phyloP scores from a whole-genome alignment of 2,329 filamentous ascomycete species.

The Alternaria solani region DNA sequence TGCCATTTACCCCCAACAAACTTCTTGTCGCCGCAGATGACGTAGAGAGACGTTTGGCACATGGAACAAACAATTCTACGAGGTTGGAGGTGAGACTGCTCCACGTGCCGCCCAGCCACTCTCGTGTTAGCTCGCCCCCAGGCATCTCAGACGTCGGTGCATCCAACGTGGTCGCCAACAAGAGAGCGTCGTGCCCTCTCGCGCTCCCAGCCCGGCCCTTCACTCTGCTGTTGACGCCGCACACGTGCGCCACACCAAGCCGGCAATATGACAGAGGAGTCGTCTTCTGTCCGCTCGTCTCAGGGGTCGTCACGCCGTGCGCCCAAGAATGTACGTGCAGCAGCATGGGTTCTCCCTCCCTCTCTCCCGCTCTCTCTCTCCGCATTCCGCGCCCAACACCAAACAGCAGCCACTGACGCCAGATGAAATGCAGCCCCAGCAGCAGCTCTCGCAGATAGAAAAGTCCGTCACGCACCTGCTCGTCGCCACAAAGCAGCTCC shows the following conservation, averaged over 20 bases:
- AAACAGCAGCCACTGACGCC: slow-evolving; percentile 26
- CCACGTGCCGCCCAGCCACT: slow-evolving; percentile 26
- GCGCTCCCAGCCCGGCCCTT: slow-evolving; percentile 22
- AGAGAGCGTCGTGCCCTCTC: slow-evolving; percentile 23
- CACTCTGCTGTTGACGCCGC: slow-evolving; percentile 24
- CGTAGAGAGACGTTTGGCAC: neutral
- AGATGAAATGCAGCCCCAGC: slow-evolving; percentile 63
- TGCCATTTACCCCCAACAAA: neutral
- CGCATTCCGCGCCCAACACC: slow-evolving; percentile 15
- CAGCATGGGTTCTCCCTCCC: neutral
- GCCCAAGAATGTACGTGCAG: slow-evolving; percentile 49
- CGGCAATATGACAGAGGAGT: slow-evolving; percentile 37
- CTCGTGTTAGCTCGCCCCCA: slow-evolving; percentile 16
- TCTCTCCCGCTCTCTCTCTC: slow-evolving; percentile 4
- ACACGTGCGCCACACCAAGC: slow-evolving; percentile 23
- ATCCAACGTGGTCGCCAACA: slow-evolving; percentile 24
- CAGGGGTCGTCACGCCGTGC: slow-evolving; percentile 57
- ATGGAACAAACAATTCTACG: slow-evolving; percentile 7
- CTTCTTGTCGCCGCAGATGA: neutral
- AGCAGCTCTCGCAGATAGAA: slow-evolving; percentile 94
- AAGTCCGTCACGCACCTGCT: slow-evolving; percentile 93
- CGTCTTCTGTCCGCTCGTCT: slow-evolving; percentile 39
- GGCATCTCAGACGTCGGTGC: slow-evolving; percentile 24
- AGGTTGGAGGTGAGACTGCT: slow-evolving; percentile 12
- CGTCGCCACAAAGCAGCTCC: slow-evolving; percentile 95